Conservation (phyloP, 139 green algal species). For the Axilococcus clingmanii region DNA sequence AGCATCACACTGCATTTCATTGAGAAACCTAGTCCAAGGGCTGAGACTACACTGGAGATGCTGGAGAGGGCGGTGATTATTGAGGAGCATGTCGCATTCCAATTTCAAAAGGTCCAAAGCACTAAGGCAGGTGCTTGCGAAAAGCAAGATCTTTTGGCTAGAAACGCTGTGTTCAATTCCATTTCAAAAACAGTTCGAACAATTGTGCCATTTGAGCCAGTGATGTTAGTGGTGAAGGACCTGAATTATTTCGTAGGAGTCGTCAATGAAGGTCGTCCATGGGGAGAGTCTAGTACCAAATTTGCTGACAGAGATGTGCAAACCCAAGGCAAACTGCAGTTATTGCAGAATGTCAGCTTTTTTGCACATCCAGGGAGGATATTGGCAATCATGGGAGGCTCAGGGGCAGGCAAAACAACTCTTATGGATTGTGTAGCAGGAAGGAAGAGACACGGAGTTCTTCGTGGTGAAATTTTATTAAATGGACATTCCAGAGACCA, state of each 20-base stretch:
- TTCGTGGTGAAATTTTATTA: conserved; percentile 54
- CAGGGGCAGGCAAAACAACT: conserved; percentile 58
- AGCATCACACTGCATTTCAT: too few species aligned
- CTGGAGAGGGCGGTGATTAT: too few species aligned
- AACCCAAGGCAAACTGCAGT: conserved; percentile 35
- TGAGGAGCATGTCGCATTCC: too few species aligned
- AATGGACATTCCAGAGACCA: conserved; percentile 58
- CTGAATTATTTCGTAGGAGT: conserved; percentile 48
- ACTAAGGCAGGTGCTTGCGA: too few species aligned
- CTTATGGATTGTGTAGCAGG: conserved; percentile 67
- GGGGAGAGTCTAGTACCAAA: too few species aligned
- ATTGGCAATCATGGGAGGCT: conserved; percentile 49
- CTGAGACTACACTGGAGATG: too few species aligned
- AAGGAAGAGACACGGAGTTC: conserved; percentile 61
- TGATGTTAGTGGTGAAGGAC: conserved; percentile 51
- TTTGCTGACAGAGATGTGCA: conserved; percentile 22
- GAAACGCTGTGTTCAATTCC: too few species aligned
- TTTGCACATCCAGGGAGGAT: conserved; percentile 28
- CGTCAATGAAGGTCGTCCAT: conserved; percentile 24
- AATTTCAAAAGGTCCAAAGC: too few species aligned
- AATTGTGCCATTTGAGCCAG: conserved; percentile 47
- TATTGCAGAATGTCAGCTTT: conserved; percentile 46
- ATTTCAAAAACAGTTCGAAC: too few species aligned
- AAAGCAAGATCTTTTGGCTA: too few species aligned
- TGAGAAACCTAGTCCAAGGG: too few species aligned